A percentile compares a stretch with the other conserved stretches of the same genome.
These are phyloP conservation scores for Daldinia loculata DNA, from an alignment of 495 filamentous ascomycete genomes.

Conservation along the genomic window DNA sequence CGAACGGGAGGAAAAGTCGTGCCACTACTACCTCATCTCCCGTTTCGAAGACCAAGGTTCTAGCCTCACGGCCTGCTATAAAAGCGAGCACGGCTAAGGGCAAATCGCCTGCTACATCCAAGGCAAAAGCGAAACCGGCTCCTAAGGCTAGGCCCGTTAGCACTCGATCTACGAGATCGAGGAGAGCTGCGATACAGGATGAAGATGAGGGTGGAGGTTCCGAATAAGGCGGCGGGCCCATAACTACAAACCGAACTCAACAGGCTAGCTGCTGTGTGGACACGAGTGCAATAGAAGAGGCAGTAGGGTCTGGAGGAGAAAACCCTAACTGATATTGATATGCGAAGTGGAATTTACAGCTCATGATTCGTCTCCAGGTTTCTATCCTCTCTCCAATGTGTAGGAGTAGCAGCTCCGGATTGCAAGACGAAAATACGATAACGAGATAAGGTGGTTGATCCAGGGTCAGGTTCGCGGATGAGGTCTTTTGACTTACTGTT, in stretches of 20 bases:
- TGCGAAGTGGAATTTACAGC: conserved; percentile 1
- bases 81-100: conserved; percentile 36
- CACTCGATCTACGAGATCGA: conserved; percentile 45
- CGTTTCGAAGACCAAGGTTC: conserved; percentile 22
- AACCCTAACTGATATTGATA: neutral
- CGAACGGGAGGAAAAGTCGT: conserved; percentile 39
- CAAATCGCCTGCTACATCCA: conserved; percentile 35
- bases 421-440: conserved; percentile 21
- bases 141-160: conserved; percentile 32
- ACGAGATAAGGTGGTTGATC: neutral
- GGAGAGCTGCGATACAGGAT: conserved; percentile 35
- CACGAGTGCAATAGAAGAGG: neutral
- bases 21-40: conserved; percentile 28
- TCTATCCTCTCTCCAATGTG: neutral
- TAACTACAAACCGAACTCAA: neutral
- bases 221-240: conserved; percentile 16
- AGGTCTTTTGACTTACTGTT: conserved; percentile 5
- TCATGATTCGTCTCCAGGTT: neutral
- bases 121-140: conserved; percentile 38
- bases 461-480: conserved; percentile 3
- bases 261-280: neutral
- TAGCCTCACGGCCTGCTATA: conserved; percentile 39
- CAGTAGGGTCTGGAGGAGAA: neutral
- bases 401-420: neutral
- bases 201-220: conserved; percentile 34